Evolutionary conservation across 805 yeast species (phyloP), one percentile per base, ranked within the genome.

Genomic region (Nadsonia fulvescens): DNA sequence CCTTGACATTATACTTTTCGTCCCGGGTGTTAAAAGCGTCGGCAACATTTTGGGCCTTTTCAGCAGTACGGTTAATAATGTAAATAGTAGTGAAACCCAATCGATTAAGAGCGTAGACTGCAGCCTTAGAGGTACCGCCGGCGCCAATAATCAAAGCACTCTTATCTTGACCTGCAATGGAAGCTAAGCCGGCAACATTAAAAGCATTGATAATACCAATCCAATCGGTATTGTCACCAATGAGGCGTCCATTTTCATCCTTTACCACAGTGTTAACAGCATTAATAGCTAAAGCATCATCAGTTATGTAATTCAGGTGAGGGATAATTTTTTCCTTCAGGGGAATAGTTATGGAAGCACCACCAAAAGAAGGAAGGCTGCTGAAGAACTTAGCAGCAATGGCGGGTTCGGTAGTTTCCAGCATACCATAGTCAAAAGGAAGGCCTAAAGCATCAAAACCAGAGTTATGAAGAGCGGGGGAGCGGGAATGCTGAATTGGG

Each of bases 41-140:
- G 33, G 63, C 63, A 37, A 89, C 55, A 1, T 61, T 70, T 12
- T 47, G 44, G 27, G 81, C 55, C 43, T 79, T 79, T 6, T 71
- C 53, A 1, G 54, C 46, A 2, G 93, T 81, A 47, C 96, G 69
- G 56, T 83, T 86, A 32, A 78, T 46, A 57, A 86, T 58, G 54
- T 70, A 81, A 32, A 86, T 77, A 38, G 59, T 68, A 12, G 53
- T 39, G 48, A 91, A 79, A 3, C 94, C 94, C 56, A 86, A 53
- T 33, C 66, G 43, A 43, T 69, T 65, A 37, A 89, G 59, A 1
- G 98, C 95, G 47, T 66, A 82, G 9, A 78, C 68, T 1, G 95
- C 96, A 21, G 98, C 94, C 42, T 94, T 65, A 1, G 94, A 72
- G 14, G 99, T 83, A 22, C 99, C 99, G 21, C 99, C 99, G 12